Conservation (phyloP, 2,329 filamentous ascomycete genomes). For the Fusarium euwallaceae region DNA sequence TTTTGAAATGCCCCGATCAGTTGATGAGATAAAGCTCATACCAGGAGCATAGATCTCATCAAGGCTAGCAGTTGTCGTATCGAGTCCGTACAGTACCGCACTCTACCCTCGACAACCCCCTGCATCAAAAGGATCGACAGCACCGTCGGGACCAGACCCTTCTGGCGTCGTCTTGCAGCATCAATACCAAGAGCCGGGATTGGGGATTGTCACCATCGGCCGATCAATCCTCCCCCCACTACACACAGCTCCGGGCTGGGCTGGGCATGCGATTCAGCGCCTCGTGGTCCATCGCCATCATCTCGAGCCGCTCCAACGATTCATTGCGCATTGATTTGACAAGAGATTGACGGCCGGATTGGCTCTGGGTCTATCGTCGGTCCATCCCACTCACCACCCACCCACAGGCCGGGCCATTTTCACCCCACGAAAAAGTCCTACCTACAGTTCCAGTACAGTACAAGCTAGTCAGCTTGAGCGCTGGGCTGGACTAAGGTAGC, state of each 20-base stretch:
- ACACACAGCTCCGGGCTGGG: slow-evolving; percentile 20
- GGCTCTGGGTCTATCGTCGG: background rate
- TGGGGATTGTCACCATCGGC: slow-evolving; percentile 32
- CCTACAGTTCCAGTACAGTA: background rate
- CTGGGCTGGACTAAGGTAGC: background rate
- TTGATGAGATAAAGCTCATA: background rate
- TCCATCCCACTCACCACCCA: slow-evolving; percentile 9
- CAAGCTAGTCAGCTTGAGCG: slow-evolving; percentile 1
- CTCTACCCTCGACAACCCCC: background rate
- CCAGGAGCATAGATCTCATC: background rate
- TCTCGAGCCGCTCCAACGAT: slow-evolving; percentile 17
- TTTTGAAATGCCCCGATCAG: background rate
- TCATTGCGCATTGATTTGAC: slow-evolving; percentile 7
- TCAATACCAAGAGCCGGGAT: slow-evolving; percentile 16
- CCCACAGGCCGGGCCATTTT: background rate
- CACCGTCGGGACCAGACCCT: slow-evolving; percentile 19
- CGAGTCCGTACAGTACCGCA: background rate
- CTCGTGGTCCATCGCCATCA: slow-evolving; percentile 15
- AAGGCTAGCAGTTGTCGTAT: background rate
- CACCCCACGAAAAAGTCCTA: slow-evolving; percentile 11
- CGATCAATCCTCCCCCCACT: slow-evolving; percentile 43
- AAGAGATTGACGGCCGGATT: slow-evolving; percentile 11
- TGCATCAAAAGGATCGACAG: slow-evolving; percentile 28
- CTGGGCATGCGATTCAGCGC: slow-evolving; percentile 27
- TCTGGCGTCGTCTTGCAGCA: slow-evolving; percentile 11